A percentile compares a stretch with the other conserved stretches of the same genome.
These are phyloP conservation scores for Phytophthora constricta DNA, from an alignment of 352 stramenopile species.

Conservation along the genomic window DNA sequence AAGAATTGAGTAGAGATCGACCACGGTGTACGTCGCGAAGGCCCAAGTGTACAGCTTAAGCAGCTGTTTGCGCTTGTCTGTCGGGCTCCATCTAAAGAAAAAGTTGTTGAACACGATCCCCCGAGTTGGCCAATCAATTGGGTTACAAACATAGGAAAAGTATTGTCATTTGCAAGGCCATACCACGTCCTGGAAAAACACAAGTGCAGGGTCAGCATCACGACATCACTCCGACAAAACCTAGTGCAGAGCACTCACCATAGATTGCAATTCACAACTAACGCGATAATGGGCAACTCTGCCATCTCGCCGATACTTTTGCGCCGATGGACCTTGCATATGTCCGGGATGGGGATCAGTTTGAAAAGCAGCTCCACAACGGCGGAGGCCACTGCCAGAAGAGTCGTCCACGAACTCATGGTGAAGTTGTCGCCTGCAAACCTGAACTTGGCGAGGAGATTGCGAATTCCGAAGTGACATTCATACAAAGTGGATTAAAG, in stretches of 20 bases:
- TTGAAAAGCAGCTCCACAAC: slow-evolving; percentile 28
- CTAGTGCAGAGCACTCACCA: no score
- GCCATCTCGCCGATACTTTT: slow-evolving; percentile 35
- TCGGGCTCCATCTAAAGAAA: slow-evolving; percentile 32
- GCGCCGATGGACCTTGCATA: slow-evolving; percentile 35
- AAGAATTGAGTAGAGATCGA: slow-evolving; percentile 47
- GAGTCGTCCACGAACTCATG: slow-evolving; percentile 25
- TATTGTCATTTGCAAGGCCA: slow-evolving; percentile 25
- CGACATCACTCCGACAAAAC: no score
- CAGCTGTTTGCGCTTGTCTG: slow-evolving; percentile 23
- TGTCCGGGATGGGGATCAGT: slow-evolving; percentile 32
- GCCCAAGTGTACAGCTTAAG: slow-evolving; percentile 20
- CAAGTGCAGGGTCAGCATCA: no score
- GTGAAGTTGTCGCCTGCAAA: slow-evolving; percentile 21
- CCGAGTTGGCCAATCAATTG: slow-evolving; percentile 32
- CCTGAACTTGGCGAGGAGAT: neutral
- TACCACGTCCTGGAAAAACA: no score
- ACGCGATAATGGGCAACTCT: slow-evolving; percentile 27
- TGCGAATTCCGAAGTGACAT: neutral
- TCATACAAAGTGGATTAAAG: neutral
- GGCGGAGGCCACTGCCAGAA: slow-evolving; percentile 29
- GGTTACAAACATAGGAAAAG: slow-evolving; percentile 36
- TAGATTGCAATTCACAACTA: slow-evolving; percentile 36
- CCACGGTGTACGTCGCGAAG: slow-evolving; percentile 20
- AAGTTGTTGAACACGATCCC: slow-evolving; percentile 28